phyloP scores from a whole-genome alignment of 176 grass and related monocot genomes.

The Oryza glaberrima region DNA sequence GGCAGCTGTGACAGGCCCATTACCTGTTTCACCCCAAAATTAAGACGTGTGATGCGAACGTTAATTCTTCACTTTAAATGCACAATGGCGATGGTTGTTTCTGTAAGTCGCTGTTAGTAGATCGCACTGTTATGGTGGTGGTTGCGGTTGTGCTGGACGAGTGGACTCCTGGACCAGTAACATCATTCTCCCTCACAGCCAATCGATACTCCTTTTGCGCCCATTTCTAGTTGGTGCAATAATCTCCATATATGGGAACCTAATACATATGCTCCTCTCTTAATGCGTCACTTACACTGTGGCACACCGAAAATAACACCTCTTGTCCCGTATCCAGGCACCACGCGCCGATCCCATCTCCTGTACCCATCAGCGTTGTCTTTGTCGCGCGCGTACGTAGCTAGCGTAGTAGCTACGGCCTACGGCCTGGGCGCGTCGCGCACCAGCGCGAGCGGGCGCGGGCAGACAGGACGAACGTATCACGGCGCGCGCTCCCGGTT shows the following conservation, averaged over 20 bases:
- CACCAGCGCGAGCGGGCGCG: background rate
- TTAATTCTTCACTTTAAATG: constrained; percentile 1
- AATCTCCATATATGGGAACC: background rate
- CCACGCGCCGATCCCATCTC: constrained; percentile 6
- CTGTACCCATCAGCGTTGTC: background rate
- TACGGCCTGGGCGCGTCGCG: too few species aligned
- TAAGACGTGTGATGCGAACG: background rate
- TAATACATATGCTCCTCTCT: background rate
- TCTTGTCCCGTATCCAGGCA: background rate
- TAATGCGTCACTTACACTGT: background rate
- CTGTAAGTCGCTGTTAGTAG: background rate
- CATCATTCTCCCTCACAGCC: background rate
- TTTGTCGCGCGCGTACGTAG: too few species aligned
- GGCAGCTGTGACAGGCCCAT: too few species aligned
- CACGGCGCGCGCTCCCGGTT: background rate
- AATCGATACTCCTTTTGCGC: background rate
- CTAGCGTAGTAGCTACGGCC: background rate
- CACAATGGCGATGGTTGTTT: background rate
- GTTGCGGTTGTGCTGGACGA: background rate
- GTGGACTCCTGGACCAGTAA: background rate
- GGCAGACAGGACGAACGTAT: background rate
- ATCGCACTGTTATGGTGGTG: background rate
- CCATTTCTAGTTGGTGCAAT: background rate
- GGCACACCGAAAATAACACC: background rate
- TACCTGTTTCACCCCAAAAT: background rate